Conservation (phyloP, 192 early-diverging fungal species). For the Coemansia sp. region DNA sequence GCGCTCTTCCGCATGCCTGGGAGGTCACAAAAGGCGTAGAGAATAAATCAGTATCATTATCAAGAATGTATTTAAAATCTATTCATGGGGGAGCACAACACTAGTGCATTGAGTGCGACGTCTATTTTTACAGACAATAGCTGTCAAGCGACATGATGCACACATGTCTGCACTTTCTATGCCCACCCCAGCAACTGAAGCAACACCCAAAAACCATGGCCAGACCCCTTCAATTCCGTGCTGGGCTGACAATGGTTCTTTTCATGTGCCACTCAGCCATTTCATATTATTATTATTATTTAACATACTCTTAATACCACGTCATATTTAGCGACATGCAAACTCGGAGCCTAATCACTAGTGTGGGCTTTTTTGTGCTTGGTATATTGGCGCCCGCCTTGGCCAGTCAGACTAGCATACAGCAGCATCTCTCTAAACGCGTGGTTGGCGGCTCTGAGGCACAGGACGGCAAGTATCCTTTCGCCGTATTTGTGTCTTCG, state of each 20-base stretch:
- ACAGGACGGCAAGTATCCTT: conserved; percentile 35
- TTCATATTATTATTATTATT: not conserved
- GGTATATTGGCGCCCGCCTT: not conserved
- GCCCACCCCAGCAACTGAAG: not conserved
- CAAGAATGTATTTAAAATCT: not conserved
- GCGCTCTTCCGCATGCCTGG: not conserved
- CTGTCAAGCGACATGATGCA: not conserved
- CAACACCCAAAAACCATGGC: not conserved
- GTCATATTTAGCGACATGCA: not conserved
- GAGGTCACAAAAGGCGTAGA: not conserved
- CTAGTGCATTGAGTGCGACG: not conserved
- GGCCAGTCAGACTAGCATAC: not conserved
- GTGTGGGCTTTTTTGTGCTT: not conserved
- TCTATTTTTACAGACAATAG: not conserved
- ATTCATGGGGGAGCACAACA: not conserved
- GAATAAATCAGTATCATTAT: not conserved
- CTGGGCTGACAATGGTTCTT: not conserved
- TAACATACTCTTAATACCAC: not conserved
- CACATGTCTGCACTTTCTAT: conserved; percentile 1
- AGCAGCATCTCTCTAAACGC: conserved; percentile 21
- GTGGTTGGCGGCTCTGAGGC: conserved; percentile 38
- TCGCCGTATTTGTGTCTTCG: conserved; percentile 40
- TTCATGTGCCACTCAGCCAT: not conserved
- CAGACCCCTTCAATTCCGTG: not conserved
- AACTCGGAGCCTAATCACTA: not conserved